Base-by-base conservation (phyloP, 768 basidiomycete genomes). In the Suillus lakei region DNA sequence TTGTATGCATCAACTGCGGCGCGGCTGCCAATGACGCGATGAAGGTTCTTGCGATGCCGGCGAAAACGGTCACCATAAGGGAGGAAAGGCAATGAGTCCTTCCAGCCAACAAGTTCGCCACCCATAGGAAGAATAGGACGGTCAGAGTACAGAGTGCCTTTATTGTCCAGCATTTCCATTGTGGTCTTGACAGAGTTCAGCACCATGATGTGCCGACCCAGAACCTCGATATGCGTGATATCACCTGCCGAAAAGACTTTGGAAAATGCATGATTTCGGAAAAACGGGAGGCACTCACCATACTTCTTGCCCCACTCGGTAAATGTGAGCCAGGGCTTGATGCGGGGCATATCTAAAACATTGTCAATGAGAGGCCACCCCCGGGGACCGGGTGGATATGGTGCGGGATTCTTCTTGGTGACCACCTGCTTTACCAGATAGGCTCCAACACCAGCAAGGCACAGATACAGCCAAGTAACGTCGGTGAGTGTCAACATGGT, bases 31-130 rank as follows among this genome's bases (percentile, higher is more conserved):
- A 50, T 50, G 26, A 26, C 26, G 3, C 15, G 26, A 28, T 50
- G 26, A 3, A 50, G 8, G 15, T 50, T 50, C 48, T 8, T 50
- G 7, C 26, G 48, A 2, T 50, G 15, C 26, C 2, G 48, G 48
- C 48, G 26, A 26, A 28, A 50, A 16, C 7, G 6, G 26, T 28
- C 15, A 50, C 48, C 48, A 28, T 50, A 50, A 16, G 48, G 15
- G 4, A 50, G 26, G 8, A 50, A 50, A 50, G 48, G 48, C 6
- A 50, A 50, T 16, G 48, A 26, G 7, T 50, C 15, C 48, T 50
- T 50, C 48, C 48, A 50, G 26, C 48, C 48, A 50, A 50, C 26
- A 50, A 50, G 26, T 50, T 50, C 48, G 26, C 48, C 48, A 28
- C 15, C 15, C 15, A 50, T 28, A 26, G 48, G 48, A 50, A 50